phyloP scores from a whole-genome alignment of 148 eudicot species.

The Salicornia ramosissima region DNA sequence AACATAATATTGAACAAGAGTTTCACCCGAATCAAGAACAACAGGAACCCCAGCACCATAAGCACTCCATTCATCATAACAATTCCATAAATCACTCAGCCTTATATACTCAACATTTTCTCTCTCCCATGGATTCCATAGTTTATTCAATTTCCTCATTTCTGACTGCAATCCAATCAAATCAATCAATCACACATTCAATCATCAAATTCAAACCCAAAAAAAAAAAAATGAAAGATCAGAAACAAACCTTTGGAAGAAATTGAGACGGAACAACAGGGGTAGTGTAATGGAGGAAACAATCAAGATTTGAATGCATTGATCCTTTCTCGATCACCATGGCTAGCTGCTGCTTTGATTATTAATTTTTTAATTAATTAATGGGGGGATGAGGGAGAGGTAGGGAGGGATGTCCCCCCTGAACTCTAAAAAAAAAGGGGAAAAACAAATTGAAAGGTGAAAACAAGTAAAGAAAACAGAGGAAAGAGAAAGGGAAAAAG shows the following conservation, averaged over 20 bases:
- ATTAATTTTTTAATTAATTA: not conserved
- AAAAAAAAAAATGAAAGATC: too few relatives aligned
- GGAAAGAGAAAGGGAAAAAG: conserved; percentile 11
- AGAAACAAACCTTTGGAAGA: conserved; percentile 58
- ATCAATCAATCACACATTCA: too few relatives aligned
- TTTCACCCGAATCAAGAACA: conserved; percentile 34
- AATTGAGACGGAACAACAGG: conserved; percentile 70
- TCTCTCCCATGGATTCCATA: conserved; percentile 94
- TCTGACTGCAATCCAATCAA: conserved; percentile 51
- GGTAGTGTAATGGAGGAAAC: conserved; percentile 70
- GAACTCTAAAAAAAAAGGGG: conserved; percentile 3
- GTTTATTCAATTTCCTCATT: conserved; percentile 58
- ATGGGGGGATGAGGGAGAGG: not conserved
- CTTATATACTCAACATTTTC: conserved; percentile 72
- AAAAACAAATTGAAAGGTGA: not conserved
- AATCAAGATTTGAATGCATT: conserved; percentile 65
- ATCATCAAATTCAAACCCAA: too few relatives aligned
- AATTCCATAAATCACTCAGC: conserved; percentile 75
- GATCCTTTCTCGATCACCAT: conserved; percentile 51
- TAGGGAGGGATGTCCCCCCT: conserved; percentile 25
- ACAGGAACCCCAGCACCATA: conserved; percentile 96
- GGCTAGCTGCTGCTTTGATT: too few relatives aligned
- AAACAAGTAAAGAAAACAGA: conserved; percentile 5
- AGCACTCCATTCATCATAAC: conserved; percentile 93
- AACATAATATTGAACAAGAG: conserved; percentile 80